phyloP scores from a whole-genome alignment of 805 yeast genomes.

The Kodamaea neixiangensis region DNA sequence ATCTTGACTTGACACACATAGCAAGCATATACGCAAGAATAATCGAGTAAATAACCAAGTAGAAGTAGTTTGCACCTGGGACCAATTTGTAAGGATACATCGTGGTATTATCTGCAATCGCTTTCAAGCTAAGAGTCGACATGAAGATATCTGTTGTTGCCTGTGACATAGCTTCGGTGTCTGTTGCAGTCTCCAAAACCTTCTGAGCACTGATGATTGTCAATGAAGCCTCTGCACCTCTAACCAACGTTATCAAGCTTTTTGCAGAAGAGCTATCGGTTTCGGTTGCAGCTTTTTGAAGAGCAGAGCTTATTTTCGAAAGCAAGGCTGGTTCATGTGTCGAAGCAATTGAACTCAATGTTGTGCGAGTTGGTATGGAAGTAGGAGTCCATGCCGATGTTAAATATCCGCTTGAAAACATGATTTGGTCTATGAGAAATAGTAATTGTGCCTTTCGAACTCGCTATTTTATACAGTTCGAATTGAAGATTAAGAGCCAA shows the following conservation, averaged over 20 bases:
- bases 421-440: too few relatives aligned
- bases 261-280: slow-evolving; percentile 9
- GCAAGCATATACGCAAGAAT: slow-evolving; percentile 13
- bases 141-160: slow-evolving; percentile 36
- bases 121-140: slow-evolving; percentile 33
- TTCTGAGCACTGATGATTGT: slow-evolving; percentile 34
- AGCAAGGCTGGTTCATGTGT: slow-evolving; percentile 24
- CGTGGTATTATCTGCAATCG: slow-evolving; percentile 29
- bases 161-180: slow-evolving; percentile 19
- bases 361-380: too few relatives aligned
- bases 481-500: too few relatives aligned
- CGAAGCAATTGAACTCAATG: slow-evolving; percentile 28
- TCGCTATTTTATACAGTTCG: too few relatives aligned
- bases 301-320: too few relatives aligned
- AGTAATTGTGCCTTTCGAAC: too few relatives aligned
- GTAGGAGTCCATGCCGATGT: too few relatives aligned
- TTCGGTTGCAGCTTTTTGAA: slow-evolving; percentile 20
- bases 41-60: slow-evolving; percentile 13
- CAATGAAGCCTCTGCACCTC: slow-evolving; percentile 41
- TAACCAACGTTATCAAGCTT: slow-evolving; percentile 18
- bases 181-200: slow-evolving; percentile 41
- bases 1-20: too few relatives aligned
- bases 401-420: too few relatives aligned
- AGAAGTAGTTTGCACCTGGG: slow-evolving; percentile 17
- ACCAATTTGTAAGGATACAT: slow-evolving; percentile 10